Evolutionary conservation across 2,329 filamentous ascomycete genomes (phyloP), one percentile per base, ranked within the genome.

Genomic region (Sarocladium oryzae): DNA sequence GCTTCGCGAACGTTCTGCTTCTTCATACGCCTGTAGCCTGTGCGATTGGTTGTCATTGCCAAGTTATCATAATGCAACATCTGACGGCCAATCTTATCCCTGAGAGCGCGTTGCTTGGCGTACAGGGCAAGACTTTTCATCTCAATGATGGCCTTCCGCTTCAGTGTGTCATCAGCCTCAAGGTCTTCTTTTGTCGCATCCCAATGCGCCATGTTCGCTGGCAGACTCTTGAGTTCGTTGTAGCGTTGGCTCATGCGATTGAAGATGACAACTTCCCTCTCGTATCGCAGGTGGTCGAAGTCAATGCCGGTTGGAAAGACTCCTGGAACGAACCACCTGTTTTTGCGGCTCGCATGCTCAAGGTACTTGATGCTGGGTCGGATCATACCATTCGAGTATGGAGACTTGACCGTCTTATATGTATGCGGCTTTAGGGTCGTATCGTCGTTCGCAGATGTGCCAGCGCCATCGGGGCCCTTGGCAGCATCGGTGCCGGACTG

Each of bases 21-120:
- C 85, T 99, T 99, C 75, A 93, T 87, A 49, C 93, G 85, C 32
- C 93, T 87, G 67, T 96, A 96, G 62, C 85, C 81, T 50, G 88
- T 85, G 49, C 93, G 85, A 65, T 99, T 99, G 1, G 91, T 92
- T 1, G 92, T 96, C 88, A 96, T 96, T 40, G 91, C 92, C 24
- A 97, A 81, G 61, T 96, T 97, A 63, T 97, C 91, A 54, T 92
- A 95, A 62, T 95, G 86, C 65, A 96, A 85, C 86, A 99, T 95
- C 64, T 95, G 88, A 50, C 88, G 84, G 51, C 89, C 88, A 56
- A 99, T 86, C 65, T 87, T 87, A 59, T 93, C 88, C 52, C 95
- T 86, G 59, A 99, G 74, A 9, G 85, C 81, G 46, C 88, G 84
- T 66, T 99, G 93, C 69, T 95, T 95, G 1, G 88, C 84, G 50